Evolutionary conservation across 345 rosid species (phyloP).

Genomic region (Eucalyptus victrix): DNA sequence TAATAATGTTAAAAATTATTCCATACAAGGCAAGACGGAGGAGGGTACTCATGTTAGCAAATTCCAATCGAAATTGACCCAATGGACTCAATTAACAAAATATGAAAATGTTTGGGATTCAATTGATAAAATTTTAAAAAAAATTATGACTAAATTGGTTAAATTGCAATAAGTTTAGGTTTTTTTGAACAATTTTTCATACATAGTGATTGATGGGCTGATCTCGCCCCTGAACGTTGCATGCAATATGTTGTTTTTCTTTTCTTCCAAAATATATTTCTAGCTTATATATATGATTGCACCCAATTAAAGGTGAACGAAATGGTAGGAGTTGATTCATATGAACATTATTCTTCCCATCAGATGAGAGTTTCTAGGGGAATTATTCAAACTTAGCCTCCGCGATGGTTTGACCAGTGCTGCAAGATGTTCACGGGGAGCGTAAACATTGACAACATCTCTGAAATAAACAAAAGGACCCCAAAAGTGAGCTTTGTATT

Average conservation of each 20-base stretch:
- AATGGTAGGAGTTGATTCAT: neutral
- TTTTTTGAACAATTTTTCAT: too few relatives aligned
- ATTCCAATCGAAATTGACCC: too few relatives aligned
- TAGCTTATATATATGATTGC: neutral
- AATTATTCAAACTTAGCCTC: neutral
- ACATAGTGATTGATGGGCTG: neutral
- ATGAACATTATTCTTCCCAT: neutral
- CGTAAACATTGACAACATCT: neutral
- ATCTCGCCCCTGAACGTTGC: neutral
- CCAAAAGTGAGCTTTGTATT: neutral
- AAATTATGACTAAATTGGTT: too few relatives aligned
- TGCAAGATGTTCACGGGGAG: neutral
- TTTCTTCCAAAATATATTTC: neutral
- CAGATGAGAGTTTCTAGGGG: neutral
- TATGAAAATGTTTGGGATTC: too few relatives aligned
- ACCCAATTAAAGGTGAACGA: neutral
- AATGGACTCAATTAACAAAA: too few relatives aligned
- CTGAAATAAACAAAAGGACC: too few relatives aligned
- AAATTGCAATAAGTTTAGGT: too few relatives aligned
- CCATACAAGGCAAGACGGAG: too few relatives aligned
- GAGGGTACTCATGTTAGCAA: too few relatives aligned
- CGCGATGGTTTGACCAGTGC: neutral
- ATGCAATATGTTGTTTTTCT: neutral
- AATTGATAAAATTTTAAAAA: too few relatives aligned
- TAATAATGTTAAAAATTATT: too few relatives aligned